A percentile compares a stretch with the other conserved stretches of the same genome.
These are phyloP conservation scores for Cymbidium sinense DNA, from an alignment of 106 monocot genomes.

Conservation along the genomic window DNA sequence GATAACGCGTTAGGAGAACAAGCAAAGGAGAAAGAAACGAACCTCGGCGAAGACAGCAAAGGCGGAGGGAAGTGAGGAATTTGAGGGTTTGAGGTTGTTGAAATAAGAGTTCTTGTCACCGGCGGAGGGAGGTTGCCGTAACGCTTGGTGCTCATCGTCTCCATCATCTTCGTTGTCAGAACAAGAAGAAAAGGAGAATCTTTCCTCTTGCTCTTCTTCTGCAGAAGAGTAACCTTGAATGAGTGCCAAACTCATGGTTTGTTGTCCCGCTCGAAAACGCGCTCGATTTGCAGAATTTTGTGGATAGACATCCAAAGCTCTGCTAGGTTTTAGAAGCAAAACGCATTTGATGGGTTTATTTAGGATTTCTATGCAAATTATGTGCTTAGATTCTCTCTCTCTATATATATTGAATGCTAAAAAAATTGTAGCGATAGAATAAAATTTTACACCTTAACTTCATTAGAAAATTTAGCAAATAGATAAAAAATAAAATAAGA, in stretches of 20 bases:
- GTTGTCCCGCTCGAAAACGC: too few relatives aligned
- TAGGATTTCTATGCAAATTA: too few relatives aligned
- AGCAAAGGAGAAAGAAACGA: neutral
- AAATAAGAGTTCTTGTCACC: conserved; percentile 2
- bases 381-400: too few relatives aligned
- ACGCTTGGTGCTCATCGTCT: neutral
- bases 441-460: too few relatives aligned
- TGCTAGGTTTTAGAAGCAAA: too few relatives aligned
- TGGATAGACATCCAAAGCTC: too few relatives aligned
- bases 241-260: conserved; percentile 63
- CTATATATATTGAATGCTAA: too few relatives aligned
- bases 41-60: conserved; percentile 84
- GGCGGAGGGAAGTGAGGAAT: conserved; percentile 63
- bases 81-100: neutral
- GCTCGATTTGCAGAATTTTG: too few relatives aligned
- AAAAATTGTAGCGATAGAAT: too few relatives aligned
- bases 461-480: too few relatives aligned
- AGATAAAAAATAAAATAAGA: too few relatives aligned
- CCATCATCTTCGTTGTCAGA: conserved; percentile 21
- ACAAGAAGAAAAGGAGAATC: neutral
- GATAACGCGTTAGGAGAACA: neutral
- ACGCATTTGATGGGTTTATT: too few relatives aligned
- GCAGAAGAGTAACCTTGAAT: conserved; percentile 71
- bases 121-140: conserved; percentile 3
- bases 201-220: conserved; percentile 32